phyloP scores from a whole-genome alignment of 164 flowering plant genomes.

The Magnolia changhungtana region DNA sequence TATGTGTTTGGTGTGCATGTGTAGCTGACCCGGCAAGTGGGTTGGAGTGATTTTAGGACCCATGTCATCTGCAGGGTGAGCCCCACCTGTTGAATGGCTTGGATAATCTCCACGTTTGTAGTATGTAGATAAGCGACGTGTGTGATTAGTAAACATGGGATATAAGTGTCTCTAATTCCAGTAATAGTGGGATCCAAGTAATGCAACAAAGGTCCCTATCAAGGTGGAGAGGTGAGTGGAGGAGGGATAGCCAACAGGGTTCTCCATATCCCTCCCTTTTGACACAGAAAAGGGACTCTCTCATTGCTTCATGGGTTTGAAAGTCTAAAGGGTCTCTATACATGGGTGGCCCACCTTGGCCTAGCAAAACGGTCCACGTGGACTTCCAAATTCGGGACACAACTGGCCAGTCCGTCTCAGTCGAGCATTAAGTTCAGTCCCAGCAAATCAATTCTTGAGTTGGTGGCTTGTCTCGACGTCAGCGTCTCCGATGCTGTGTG shows the following conservation, averaged over 20 bases:
- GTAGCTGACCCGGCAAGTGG: no score
- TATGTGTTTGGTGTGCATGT: no score
- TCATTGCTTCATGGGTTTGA: constrained; percentile 13
- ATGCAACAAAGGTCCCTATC: constrained; percentile 29
- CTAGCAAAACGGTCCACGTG: constrained; percentile 7
- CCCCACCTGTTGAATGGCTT: neutral
- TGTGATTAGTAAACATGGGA: neutral
- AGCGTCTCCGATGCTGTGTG: constrained; percentile 1
- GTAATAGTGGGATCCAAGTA: constrained; percentile 33
- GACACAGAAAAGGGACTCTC: constrained; percentile 20
- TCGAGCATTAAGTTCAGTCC: constrained; percentile 3
- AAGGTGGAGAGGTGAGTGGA: constrained; percentile 4
- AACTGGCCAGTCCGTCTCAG: neutral
- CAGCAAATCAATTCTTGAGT: constrained; percentile 1
- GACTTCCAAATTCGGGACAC: neutral
- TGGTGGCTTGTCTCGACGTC: neutral
- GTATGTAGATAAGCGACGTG: neutral
- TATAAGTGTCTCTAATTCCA: neutral
- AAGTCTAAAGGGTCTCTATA: constrained; percentile 5
- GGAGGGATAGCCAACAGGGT: neutral
- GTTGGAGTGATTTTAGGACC: no score
- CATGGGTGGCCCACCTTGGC: constrained; percentile 9
- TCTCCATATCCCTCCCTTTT: neutral
- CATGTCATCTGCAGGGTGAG: neutral
- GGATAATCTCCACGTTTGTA: neutral